Conservation (phyloP, 345 rosid species). For the Murraya koenigii region DNA sequence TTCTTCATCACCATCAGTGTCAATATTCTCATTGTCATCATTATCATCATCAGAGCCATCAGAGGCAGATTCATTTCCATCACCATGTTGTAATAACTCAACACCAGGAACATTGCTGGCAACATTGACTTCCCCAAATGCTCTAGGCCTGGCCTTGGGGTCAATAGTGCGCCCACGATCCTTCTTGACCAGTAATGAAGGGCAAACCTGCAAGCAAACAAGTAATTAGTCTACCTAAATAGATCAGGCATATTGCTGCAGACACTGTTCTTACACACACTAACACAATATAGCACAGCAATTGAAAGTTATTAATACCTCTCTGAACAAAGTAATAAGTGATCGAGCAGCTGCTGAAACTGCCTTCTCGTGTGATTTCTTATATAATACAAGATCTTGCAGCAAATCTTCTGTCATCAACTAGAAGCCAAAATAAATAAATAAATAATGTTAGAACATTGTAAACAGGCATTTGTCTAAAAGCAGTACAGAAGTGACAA, state of each 20-base stretch:
- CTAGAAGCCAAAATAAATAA: constrained; percentile 37
- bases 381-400: constrained; percentile 90
- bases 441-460: neutral
- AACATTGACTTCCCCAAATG: constrained; percentile 71
- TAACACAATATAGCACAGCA: neutral
- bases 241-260: neutral
- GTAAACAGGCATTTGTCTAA: neutral
- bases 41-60: constrained; percentile 34
- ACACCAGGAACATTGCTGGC: constrained; percentile 63
- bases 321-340: constrained; percentile 86
- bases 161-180: constrained; percentile 87
- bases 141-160: constrained; percentile 76
- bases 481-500: neutral
- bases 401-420: constrained; percentile 94
- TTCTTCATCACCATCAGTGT: constrained; percentile 42
- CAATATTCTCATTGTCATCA: constrained; percentile 10
- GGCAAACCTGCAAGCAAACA: constrained; percentile 60
- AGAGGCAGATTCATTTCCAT: constrained; percentile 30
- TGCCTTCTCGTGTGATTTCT: constrained; percentile 88
- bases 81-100: constrained; percentile 60
- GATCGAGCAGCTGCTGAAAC: constrained; percentile 84
- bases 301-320: constrained; percentile 44
- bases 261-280: neutral
- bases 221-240: constrained; percentile 3
- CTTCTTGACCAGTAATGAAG: constrained; percentile 85